Evolutionary conservation across 2,329 filamentous ascomycete genomes (phyloP), one percentile per base, ranked within the genome.

Genomic region (Arthroderma uncinatum): DNA sequence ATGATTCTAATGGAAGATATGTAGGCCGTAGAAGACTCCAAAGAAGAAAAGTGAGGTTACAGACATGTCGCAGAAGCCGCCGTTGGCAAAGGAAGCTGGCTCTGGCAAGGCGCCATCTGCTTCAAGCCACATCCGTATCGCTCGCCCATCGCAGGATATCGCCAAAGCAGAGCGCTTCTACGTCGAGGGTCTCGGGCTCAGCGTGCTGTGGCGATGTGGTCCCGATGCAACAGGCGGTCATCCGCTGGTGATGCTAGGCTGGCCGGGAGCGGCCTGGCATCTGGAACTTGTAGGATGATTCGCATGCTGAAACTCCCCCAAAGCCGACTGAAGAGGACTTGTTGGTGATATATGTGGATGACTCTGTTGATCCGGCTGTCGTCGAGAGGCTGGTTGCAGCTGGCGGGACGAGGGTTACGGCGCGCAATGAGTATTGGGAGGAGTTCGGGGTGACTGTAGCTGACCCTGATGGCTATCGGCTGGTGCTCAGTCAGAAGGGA

Each of bases 401-500:
- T 3, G 74, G 73, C 0, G 71, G 72, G 37, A 55, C 48, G 10
- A 60, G 68, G 1, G 72, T 76, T 25, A 59, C 63, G 25, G 72
- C 70, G 59, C 71, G 69, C 59, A 77, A 76, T 59, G 44, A 48
- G 25, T 48, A 48, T 4, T 48, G 44, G 44, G 73, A 76, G 57
- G 63, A 64, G 2, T 71, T 66, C 60, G 75, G 74, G 16, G 73
- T 69, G 66, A 76, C 75, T 4, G 73, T 71, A 64, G 73, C 73
- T 55, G 74, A 77, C 62, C 64, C 72, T 8, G 76, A 78, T 65
- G 75, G 74, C 14, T 78, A 74, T 64, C 64, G 73, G 6, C 63
- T 75, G 39, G 74, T 77, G 36, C 62, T 78, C 34, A 62, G 62
- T 48, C 59, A 58, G n/a, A 59, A 58, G 40, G 28, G 28, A 5